A percentile compares a stretch with the other conserved stretches of the same genome.
Conservation (phyloP, 78 protist species). For the Mastigamoeba balamuthi region DNA sequence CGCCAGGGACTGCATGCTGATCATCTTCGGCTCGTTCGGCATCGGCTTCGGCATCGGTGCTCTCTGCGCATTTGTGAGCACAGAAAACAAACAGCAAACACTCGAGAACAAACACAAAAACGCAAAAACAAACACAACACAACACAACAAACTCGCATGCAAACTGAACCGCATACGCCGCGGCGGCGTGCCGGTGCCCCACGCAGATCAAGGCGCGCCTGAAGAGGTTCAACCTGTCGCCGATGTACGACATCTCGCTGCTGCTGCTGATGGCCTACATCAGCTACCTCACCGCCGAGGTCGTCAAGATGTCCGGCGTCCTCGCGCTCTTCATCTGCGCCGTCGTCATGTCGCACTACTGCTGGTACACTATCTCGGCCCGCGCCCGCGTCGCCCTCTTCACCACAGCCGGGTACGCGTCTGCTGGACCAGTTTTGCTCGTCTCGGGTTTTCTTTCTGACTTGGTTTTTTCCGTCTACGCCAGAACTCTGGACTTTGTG, state of each 20-base stretch:
- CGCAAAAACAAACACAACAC: too few relatives aligned
- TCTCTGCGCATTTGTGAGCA: not conserved
- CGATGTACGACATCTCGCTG: not conserved
- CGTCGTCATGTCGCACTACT: not conserved
- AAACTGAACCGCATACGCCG: too few relatives aligned
- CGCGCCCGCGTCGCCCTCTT: not conserved
- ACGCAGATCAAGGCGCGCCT: not conserved
- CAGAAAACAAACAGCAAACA: too few relatives aligned
- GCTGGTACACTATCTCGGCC: not conserved
- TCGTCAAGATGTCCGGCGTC: conserved; percentile 12
- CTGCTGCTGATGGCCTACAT: not conserved
- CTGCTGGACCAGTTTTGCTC: too few relatives aligned
- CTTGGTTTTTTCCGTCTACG: too few relatives aligned
- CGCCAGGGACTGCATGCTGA: not conserved
- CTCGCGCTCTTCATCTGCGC: not conserved
- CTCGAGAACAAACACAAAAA: not conserved
- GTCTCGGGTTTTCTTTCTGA: too few relatives aligned
- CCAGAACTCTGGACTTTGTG: not conserved
- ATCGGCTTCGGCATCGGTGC: not conserved
- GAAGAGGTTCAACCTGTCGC: not conserved
- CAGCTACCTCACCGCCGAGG: conserved; percentile 13
- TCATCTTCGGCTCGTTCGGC: not conserved
- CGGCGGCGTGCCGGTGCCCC: too few relatives aligned
- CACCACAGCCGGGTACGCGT: too few relatives aligned
- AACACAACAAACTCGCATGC: too few relatives aligned